phyloP scores from a whole-genome alignment of 306 rosid genomes.

The Nissolia schottii region DNA sequence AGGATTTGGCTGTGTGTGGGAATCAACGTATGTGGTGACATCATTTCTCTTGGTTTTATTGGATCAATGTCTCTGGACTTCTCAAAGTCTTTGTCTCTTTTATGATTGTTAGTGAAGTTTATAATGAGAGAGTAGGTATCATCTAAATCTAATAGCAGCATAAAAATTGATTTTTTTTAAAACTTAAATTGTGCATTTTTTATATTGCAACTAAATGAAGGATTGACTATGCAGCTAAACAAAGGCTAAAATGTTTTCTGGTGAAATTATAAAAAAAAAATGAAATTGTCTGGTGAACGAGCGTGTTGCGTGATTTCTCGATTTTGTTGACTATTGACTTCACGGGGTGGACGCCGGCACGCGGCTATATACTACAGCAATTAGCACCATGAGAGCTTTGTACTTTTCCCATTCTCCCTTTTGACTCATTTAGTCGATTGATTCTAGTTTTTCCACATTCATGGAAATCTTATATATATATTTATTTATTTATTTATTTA shows the following conservation, averaged over 20 bases:
- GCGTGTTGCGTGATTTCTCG: neutral
- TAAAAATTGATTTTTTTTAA: too few species aligned
- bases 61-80: neutral
- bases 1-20: neutral
- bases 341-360: neutral
- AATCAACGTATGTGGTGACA: constrained; percentile 7
- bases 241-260: too few species aligned
- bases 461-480: too few species aligned
- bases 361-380: neutral
- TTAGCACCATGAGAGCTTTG: neutral
- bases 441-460: neutral
- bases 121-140: too few species aligned
- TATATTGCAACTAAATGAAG: neutral
- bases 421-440: neutral
- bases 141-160: too few species aligned
- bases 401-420: neutral
- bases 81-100: neutral
- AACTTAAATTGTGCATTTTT: too few species aligned
- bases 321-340: neutral
- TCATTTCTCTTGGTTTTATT: neutral
- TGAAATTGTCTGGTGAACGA: neutral
- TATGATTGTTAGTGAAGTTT: too few species aligned
- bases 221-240: too few species aligned
- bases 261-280: too few species aligned
- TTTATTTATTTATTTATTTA: neutral